Conservation (phyloP, 2,329 filamentous ascomycete genomes). For the Colletotrichum incanum region DNA sequence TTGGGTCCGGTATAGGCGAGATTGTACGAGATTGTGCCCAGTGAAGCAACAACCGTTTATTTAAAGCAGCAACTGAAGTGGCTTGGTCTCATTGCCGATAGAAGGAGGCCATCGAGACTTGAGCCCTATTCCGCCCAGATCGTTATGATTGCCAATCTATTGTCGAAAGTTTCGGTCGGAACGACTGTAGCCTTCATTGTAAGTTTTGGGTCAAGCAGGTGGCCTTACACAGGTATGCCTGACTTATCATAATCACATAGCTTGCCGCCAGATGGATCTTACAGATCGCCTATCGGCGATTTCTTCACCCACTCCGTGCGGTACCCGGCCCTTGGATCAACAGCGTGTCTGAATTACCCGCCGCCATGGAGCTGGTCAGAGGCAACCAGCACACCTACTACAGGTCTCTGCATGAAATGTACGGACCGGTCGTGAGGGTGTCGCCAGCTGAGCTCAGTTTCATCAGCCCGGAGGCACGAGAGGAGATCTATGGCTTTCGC, state of each 20-base stretch:
- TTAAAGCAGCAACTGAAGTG: not conserved
- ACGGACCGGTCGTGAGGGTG: constrained; percentile 63
- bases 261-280: not conserved
- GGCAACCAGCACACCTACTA: constrained; percentile 48
- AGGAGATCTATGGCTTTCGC: constrained; percentile 56
- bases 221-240: not conserved
- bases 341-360: not conserved
- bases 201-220: not conserved
- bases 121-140: too few relatives aligned
- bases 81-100: not conserved
- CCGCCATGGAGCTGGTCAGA: constrained; percentile 9
- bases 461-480: constrained; percentile 52
- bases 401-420: constrained; percentile 54
- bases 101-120: not conserved
- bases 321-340: constrained; percentile 1
- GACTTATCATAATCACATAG: not conserved
- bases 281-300: not conserved
- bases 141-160: not conserved
- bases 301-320: constrained; percentile 7
- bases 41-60: too few relatives aligned
- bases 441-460: constrained; percentile 64
- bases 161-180: not conserved
- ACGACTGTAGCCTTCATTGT: not conserved
- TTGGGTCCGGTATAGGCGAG: not conserved
- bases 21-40: too few relatives aligned